Base-by-base conservation (phyloP, 192 early-diverging fungal species). In the Backusella tuberculispora region DNA sequence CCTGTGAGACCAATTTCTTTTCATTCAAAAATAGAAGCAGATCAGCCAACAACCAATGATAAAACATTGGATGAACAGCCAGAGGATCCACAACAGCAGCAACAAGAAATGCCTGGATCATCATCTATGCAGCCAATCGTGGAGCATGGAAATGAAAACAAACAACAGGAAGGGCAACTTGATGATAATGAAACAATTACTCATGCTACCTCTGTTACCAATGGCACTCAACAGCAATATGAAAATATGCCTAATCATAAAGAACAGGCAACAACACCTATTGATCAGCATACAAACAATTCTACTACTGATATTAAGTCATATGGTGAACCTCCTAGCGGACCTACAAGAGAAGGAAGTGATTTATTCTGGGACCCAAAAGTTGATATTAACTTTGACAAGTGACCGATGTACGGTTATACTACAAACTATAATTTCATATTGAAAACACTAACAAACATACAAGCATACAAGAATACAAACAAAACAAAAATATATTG, bases 311-410 rank as follows among this genome's bases (percentile, higher is more conserved):
- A 12, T 19, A 15, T 13, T 12, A 67, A 38, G 10, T 17, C 21
- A 13, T 10, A 43, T 43, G 21, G 21, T 50, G 14, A 10, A 19
- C 66, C 37, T 42, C 66, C 37, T 26, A 7, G 10, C 10, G 66
- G 66, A 21, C 66, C 38, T 67, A 42, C 37, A 13, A 67, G 66
- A 21, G 66, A 67, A 67, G 66, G 66, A 67, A 67, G 66, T 17
- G 66, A 67, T 41, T 67, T 38, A 17, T 67, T 67, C 8, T 67
- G 37, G 17, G 66, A 67, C 6, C 34, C 63, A 65, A 65, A 29
- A 38, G 26, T 65, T n/a, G 37, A 65, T 65, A 6, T 65, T 38
- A 40, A 38, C 37, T 65, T 65, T 38, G 37, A 65, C 34, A 38
- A 65, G 34, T 38, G 37, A n/a, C 14, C 8, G 63, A 15, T 63